A percentile compares a stretch with the other conserved stretches of the same genome.
Conservation (phyloP, 2,329 filamentous ascomycete species). For the Pseudopithomyces maydicus region DNA sequence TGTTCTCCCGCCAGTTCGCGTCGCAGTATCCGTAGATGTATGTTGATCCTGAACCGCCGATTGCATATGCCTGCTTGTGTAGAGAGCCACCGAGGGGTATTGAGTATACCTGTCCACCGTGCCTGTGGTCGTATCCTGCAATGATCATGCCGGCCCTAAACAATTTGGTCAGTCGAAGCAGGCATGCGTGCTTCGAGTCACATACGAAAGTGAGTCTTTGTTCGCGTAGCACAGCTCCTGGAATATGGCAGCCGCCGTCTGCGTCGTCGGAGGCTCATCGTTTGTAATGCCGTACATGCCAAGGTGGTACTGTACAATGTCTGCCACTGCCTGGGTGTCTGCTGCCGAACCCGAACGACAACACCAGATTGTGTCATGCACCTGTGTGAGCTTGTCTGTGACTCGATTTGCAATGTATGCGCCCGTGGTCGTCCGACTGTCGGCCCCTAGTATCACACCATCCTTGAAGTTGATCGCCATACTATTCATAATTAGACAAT, state of each 20-base stretch:
- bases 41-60: constrained; percentile 94
- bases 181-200: constrained; percentile 12
- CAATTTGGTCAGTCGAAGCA: constrained; percentile 20
- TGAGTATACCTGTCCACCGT: constrained; percentile 96
- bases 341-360: constrained; percentile 97
- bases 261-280: constrained; percentile 87
- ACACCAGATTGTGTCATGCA: constrained; percentile 99
- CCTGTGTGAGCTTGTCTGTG: constrained; percentile 97
- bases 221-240: constrained; percentile 98
- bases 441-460: constrained; percentile 95
- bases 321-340: constrained; percentile 96
- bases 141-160: constrained; percentile 92
- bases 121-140: constrained; percentile 93
- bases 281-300: constrained; percentile 91
- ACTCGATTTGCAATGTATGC: constrained; percentile 99
- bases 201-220: constrained; percentile 89
- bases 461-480: constrained; percentile 99
- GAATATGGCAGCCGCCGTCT: constrained; percentile 93
- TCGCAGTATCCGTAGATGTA: constrained; percentile 99
- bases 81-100: constrained; percentile 95
- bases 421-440: constrained; percentile 96
- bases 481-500: constrained; percentile 54
- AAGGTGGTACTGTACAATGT: constrained; percentile 96
- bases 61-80: constrained; percentile 95
- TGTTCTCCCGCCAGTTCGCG: constrained; percentile 90